These are phyloP conservation scores for Jamesozyma hellenica DNA, from an alignment of 805 yeast genomes.

Conservation along the genomic window DNA sequence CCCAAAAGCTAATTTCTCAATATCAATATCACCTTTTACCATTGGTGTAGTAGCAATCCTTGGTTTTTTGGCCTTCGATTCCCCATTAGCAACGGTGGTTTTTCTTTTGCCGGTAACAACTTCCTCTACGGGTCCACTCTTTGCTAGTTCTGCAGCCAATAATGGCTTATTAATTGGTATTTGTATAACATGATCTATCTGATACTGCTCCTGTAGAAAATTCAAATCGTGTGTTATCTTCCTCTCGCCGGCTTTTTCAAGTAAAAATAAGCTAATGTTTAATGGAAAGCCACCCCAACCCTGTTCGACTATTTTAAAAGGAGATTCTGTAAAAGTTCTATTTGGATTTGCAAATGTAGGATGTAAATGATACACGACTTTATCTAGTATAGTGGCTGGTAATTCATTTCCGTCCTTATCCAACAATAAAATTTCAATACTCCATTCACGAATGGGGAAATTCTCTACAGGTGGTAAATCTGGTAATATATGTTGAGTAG, in stretches of 20 bases:
- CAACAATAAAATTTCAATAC: constrained; percentile 62
- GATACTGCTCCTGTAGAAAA: constrained; percentile 67
- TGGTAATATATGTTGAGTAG: constrained; percentile 70
- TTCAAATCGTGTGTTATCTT: constrained; percentile 83
- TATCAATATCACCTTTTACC: constrained; percentile 67
- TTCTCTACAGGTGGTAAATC: constrained; percentile 82
- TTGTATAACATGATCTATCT: constrained; percentile 63
- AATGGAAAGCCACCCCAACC: constrained; percentile 99
- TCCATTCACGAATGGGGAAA: constrained; percentile 93
- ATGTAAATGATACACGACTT: constrained; percentile 86
- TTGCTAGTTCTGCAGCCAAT: constrained; percentile 61
- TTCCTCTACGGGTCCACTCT: constrained; percentile 74
- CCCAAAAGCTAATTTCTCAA: constrained; percentile 84
- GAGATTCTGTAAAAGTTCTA: constrained; percentile 68
- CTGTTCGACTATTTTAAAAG: constrained; percentile 80
- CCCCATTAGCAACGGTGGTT: constrained; percentile 19
- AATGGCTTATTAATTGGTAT: constrained; percentile 70
- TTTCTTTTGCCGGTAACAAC: constrained; percentile 24
- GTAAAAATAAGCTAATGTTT: constrained; percentile 62
- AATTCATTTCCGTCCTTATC: constrained; percentile 73
- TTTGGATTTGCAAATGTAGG: constrained; percentile 91
- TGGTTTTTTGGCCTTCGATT: constrained; percentile 41
- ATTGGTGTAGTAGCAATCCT: constrained; percentile 36
- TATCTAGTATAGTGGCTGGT: constrained; percentile 82
- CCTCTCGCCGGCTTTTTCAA: constrained; percentile 83